These are phyloP conservation scores for Tieghemostelium lacteum DNA, from an alignment of 78 protist species.

Conservation along the genomic window DNA sequence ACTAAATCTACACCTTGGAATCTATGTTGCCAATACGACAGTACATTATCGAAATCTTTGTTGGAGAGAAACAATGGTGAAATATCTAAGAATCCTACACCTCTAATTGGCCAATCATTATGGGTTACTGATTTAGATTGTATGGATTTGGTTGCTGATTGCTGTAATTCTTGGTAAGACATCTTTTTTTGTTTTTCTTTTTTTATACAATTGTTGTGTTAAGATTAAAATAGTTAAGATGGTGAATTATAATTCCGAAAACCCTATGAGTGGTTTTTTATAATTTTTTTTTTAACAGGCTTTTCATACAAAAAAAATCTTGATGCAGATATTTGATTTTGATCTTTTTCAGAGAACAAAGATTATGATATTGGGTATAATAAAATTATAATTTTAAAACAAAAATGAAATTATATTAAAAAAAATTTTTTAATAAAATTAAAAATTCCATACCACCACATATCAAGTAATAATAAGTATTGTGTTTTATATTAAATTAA, in stretches of 20 bases:
- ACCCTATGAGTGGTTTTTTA: no score
- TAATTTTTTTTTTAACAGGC: no score
- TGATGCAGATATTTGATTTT: no score
- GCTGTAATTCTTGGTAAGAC: slow-evolving; percentile 30
- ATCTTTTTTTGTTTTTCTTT: neutral
- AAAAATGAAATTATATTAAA: slow-evolving; percentile 6
- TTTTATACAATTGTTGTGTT: no score
- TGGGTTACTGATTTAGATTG: neutral
- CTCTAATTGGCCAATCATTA: slow-evolving; percentile 44
- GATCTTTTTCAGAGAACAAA: no score
- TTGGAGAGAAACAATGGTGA: slow-evolving; percentile 35
- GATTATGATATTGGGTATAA: no score
- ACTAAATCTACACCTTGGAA: slow-evolving; percentile 43
- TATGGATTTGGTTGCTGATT: slow-evolving; percentile 10
- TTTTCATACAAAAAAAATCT: no score
- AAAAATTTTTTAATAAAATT: neutral
- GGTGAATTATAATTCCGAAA: no score
- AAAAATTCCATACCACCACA: neutral
- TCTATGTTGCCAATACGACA: slow-evolving; percentile 57
- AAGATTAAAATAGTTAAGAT: no score
- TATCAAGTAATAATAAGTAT: neutral
- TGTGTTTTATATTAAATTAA: neutral
- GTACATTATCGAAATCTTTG: slow-evolving; percentile 7
- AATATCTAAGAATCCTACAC: slow-evolving; percentile 53
- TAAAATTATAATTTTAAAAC: neutral